Base-by-base conservation (phyloP, 2,329 filamentous ascomycete species). In the Penicillium sp. region DNA sequence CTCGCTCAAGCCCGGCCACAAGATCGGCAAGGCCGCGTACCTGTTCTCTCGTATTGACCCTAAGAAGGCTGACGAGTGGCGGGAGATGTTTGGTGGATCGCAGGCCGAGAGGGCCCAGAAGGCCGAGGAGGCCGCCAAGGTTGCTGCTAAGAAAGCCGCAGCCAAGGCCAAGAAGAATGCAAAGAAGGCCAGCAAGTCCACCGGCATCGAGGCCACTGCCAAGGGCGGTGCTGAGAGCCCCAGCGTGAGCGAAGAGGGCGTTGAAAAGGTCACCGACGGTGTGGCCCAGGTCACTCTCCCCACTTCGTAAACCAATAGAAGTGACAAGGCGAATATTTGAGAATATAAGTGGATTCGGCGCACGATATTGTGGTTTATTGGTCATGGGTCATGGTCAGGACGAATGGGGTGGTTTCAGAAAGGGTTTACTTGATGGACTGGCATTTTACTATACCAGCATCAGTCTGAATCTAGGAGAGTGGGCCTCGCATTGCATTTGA, bases 31-130 rank as follows among this genome's bases (percentile, higher is more conserved):
- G 63, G 82, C 89, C 0, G 79, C 81, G 54, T 85, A 89, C 74
- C 76, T 95, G 26, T 95, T 95, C 71, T 80, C 80, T n/a, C 80
- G 79, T 44, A 95, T 95, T 62, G 86, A 89, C 54, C 77, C 84
- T 8, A 84, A 87, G 68, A 91, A 90, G 74, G 82, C 86, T 38
- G 81, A 85, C 42, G 86, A 91, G 66, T 95, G 89, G 89, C 82
- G 85, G 48, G 80, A 85, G 52, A 78, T 80, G 57, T 95, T 83
- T 58, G 84, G 84, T 41, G 84, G 84, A 6, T 80, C 77, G 16
- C 80, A 84, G 61, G 76, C 77, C 28, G 76, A 84, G 57, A 82
- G 87, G 53, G 74, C 82, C 32, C 84, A 84, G 61, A 85, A 86
- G 60, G 83, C 86, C 56, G 85, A 68, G 27, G 66, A 68, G 20